Conservation (phyloP, 371 early-diverging fungal genomes). For the Rhizomucor pusillus region DNA sequence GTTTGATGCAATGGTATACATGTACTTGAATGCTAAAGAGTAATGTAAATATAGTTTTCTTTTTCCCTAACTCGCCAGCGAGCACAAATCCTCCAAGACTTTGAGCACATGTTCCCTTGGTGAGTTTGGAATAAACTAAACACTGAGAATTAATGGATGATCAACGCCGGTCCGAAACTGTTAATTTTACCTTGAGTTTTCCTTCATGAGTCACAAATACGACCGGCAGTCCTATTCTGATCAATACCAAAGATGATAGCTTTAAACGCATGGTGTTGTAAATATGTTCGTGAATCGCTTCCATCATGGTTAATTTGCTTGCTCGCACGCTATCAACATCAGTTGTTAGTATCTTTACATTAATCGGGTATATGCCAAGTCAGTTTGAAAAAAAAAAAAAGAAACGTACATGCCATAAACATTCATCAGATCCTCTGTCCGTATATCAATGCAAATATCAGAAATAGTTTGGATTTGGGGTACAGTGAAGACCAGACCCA, state of each 20-base stretch:
- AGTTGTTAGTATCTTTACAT: neutral
- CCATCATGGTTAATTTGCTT: neutral
- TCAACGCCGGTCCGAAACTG: neutral
- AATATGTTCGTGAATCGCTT: neutral
- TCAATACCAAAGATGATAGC: neutral
- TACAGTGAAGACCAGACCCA: neutral
- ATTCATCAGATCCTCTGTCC: neutral
- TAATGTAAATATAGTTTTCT: neutral
- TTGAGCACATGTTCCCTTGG: neutral
- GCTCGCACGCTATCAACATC: neutral
- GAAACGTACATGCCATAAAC: conserved; percentile 1
- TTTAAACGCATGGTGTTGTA: neutral
- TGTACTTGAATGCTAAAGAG: too few relatives aligned
- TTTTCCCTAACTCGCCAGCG: neutral
- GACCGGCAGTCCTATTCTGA: neutral
- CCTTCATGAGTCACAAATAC: neutral
- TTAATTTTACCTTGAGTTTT: neutral
- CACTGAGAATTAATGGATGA: neutral
- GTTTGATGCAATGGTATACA: too few relatives aligned
- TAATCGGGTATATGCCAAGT: too few relatives aligned
- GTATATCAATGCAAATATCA: neutral
- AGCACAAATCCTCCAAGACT: neutral
- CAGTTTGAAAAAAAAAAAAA: too few relatives aligned
- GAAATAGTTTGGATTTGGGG: neutral
- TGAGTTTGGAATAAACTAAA: neutral